These are phyloP conservation scores for Cicer arietinum DNA, from an alignment of 306 rosid genomes.

Conservation along the genomic window DNA sequence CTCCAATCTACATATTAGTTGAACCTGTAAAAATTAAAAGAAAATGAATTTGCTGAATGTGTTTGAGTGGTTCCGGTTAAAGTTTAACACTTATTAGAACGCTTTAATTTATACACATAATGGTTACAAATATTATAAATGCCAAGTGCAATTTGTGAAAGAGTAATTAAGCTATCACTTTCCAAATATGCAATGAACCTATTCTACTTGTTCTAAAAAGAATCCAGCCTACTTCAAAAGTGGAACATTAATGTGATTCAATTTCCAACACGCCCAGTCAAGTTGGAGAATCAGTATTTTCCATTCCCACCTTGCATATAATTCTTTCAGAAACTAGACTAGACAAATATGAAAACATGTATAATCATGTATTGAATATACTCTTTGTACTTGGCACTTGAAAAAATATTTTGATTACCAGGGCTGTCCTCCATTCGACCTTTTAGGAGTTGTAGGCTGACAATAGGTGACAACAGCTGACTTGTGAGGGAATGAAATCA, in stretches of 20 bases:
- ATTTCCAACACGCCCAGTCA: not conserved
- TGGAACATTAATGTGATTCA: not conserved
- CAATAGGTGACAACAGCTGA: too few species aligned
- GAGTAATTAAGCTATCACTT: not conserved
- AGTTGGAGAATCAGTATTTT: too few species aligned
- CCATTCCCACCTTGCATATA: too few species aligned
- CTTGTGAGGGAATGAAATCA: too few species aligned
- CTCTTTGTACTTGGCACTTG: too few species aligned
- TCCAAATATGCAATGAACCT: not conserved
- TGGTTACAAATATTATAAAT: not conserved
- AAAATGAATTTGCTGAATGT: not conserved
- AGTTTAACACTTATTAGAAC: not conserved
- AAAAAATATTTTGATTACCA: too few species aligned
- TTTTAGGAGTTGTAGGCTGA: too few species aligned
- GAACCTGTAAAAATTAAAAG: not conserved
- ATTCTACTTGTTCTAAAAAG: not conserved
- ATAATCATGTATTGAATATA: too few species aligned
- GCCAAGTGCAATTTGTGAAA: not conserved
- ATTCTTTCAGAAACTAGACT: too few species aligned
- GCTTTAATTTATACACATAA: not conserved
- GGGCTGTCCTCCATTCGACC: too few species aligned
- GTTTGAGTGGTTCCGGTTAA: not conserved
- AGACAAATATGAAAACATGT: too few species aligned
- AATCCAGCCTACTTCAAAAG: not conserved
- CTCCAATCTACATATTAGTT: conserved; percentile 14